Evolutionary conservation across 2,329 filamentous ascomycete genomes (phyloP).

Genomic region (Ascosphaera aggregata): DNA sequence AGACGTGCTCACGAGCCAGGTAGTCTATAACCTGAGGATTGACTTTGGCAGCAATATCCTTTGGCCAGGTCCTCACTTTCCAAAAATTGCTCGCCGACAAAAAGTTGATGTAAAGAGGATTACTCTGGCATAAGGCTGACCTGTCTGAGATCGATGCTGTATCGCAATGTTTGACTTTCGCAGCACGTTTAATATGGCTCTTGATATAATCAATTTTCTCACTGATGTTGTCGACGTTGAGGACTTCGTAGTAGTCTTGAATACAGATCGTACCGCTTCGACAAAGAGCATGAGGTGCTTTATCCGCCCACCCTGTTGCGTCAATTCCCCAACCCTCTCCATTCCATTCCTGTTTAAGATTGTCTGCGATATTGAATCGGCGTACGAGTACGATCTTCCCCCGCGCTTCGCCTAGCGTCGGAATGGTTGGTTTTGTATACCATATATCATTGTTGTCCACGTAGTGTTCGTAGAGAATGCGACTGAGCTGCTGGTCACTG

Average conservation of each 20-base stretch:
- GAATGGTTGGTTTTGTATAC: constrained; percentile 58
- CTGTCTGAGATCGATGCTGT: constrained; percentile 9
- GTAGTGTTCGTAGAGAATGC: constrained; percentile 52
- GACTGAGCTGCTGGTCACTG: constrained; percentile 55
- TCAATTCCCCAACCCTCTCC: constrained; percentile 34
- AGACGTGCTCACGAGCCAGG: constrained; percentile 29
- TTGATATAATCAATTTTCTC: constrained; percentile 55
- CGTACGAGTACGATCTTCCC: constrained; percentile 69
- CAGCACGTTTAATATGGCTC: constrained; percentile 54
- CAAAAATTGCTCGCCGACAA: constrained; percentile 85
- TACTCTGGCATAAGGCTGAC: constrained; percentile 22
- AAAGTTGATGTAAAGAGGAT: constrained; percentile 75
- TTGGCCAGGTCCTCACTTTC: constrained; percentile 78
- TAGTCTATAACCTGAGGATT: constrained; percentile 51
- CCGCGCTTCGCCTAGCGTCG: constrained; percentile 52
- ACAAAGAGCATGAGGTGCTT: constrained; percentile 51
- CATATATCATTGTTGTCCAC: constrained; percentile 33
- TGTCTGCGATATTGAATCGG: constrained; percentile 43
- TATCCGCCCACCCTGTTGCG: constrained; percentile 57
- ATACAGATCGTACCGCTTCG: constrained; percentile 55
- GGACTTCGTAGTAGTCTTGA: constrained; percentile 86
- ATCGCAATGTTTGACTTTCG: constrained; percentile 23
- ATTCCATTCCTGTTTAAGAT: constrained; percentile 20
- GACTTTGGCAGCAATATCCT: constrained; percentile 65
- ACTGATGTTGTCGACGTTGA: constrained; percentile 48